These are phyloP conservation scores for Guyanaporus albipodus DNA, from an alignment of 768 basidiomycete species.

Conservation along the genomic window DNA sequence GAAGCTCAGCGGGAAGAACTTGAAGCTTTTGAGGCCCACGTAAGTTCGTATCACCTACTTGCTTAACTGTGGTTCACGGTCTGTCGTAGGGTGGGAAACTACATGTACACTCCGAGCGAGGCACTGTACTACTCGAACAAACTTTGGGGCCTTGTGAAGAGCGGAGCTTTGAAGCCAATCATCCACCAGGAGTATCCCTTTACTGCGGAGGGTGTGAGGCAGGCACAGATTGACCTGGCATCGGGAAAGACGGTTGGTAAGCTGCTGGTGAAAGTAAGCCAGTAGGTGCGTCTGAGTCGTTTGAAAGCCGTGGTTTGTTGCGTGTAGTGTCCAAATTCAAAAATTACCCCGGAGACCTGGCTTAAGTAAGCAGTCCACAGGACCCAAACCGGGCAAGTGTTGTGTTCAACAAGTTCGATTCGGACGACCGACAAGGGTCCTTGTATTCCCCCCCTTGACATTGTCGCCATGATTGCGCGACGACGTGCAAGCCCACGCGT, in stretches of 20 bases:
- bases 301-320: no score
- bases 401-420: constrained; percentile 22
- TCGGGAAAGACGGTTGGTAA: constrained; percentile 83
- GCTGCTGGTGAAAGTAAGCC: constrained; percentile 66
- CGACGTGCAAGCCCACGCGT: constrained; percentile 8
- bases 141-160: constrained; percentile 57
- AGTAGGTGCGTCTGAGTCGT: constrained; percentile 10
- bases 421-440: constrained; percentile 11
- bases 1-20: constrained; percentile 75
- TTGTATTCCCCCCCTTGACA: constrained; percentile 20
- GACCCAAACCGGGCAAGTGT: constrained; percentile 19
- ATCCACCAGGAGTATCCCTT: constrained; percentile 81
- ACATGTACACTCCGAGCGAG: constrained; percentile 73
- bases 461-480: constrained; percentile 23
- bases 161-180: constrained; percentile 59
- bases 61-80: constrained; percentile 1
- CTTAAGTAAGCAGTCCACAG: neutral
- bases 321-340: no score
- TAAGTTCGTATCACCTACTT: constrained; percentile 30
- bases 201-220: constrained; percentile 69
- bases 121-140: constrained; percentile 57
- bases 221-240: constrained; percentile 75
- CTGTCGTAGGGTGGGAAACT: constrained; percentile 58
- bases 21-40: constrained; percentile 76
- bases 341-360: no score